Evolutionary conservation across 2,329 filamentous ascomycete genomes (phyloP), one percentile per base, ranked within the genome.

Genomic region (Arachnopeziza araneosa): DNA sequence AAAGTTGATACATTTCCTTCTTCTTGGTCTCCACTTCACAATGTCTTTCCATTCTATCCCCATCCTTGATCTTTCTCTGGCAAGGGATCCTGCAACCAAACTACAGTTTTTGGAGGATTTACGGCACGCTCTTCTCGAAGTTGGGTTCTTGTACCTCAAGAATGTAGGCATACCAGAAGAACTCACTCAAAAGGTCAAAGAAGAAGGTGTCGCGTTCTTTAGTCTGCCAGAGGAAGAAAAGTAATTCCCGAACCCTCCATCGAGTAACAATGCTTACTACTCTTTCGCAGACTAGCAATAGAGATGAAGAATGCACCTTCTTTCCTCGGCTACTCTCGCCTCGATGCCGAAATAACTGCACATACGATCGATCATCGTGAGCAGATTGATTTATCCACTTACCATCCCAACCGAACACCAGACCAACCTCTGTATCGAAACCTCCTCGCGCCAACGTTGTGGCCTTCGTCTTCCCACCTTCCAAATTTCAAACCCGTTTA

Each of bases 141-240:
- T 96, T n/a, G 91, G 91, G 1, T 96, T 96, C 70, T 74, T 96
- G 23, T 96, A 96, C 70, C 82, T 96, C 63, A 88, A 87, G 70
- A 92, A 96, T 70, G 87, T 90, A 1, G 89, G 88, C 23, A 85
- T 93, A 55, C 79, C 87, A 5, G 81, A 87, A 19, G 77, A 82
- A 49, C 75, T 93, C 56, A 85, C 89, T 67, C 70, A 82, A 24
- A 75, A 81, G 63, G 89, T 93, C 24, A 85, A 91, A 57, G 69
- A 75, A 1, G 81, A 91, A 69, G 90, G 89, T 52, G 84, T 83
- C 57, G 78, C 76, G 0, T 95, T 96, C 74, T 96, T 96, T 68
- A 84, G 90, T 61, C 80, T 96, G 59, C 87, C 90, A 0, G 71
- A 78, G 62, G 85, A 88, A 66, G 90, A 95, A 74, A 96, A 96